These are phyloP conservation scores for Salix dunnii DNA, from an alignment of 345 rosid genomes.

Conservation along the genomic window DNA sequence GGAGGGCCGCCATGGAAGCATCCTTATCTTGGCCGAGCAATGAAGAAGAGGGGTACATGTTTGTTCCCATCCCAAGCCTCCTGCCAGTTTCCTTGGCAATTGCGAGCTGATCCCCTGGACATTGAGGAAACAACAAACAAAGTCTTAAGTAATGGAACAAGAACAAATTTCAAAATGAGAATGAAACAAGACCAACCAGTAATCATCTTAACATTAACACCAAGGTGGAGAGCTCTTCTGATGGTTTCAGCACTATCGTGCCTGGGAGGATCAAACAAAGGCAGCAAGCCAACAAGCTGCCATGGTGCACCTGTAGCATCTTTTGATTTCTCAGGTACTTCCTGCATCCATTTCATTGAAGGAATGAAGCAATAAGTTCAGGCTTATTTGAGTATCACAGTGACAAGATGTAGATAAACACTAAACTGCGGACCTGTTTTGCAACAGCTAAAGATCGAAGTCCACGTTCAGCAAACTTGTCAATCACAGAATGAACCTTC, in stretches of 20 bases:
- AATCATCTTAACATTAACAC: conserved; percentile 92
- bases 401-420: not conserved
- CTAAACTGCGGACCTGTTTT: conserved; percentile 56
- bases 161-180: not conserved
- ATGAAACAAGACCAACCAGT: conserved; percentile 46
- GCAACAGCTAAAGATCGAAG: conserved; percentile 88
- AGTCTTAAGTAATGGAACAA: not conserved
- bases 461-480: conserved; percentile 92
- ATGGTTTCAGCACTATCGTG: conserved; percentile 97
- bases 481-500: conserved; percentile 69
- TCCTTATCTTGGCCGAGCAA: conserved; percentile 83
- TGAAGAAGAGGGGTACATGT: conserved; percentile 91
- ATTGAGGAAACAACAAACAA: conserved; percentile 8
- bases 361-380: not conserved
- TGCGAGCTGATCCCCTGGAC: conserved; percentile 87
- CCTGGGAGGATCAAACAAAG: conserved; percentile 94
- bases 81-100: conserved; percentile 92
- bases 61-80: conserved; percentile 97
- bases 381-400: not conserved
- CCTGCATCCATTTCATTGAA: conserved; percentile 40
- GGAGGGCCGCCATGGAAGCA: conserved; percentile 69
- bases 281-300: conserved; percentile 76
- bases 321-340: conserved; percentile 74
- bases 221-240: conserved; percentile 83
- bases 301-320: conserved; percentile 80